Evolutionary conservation across 2,329 filamentous ascomycete genomes (phyloP).

Genomic region (Fusarium sp.): DNA sequence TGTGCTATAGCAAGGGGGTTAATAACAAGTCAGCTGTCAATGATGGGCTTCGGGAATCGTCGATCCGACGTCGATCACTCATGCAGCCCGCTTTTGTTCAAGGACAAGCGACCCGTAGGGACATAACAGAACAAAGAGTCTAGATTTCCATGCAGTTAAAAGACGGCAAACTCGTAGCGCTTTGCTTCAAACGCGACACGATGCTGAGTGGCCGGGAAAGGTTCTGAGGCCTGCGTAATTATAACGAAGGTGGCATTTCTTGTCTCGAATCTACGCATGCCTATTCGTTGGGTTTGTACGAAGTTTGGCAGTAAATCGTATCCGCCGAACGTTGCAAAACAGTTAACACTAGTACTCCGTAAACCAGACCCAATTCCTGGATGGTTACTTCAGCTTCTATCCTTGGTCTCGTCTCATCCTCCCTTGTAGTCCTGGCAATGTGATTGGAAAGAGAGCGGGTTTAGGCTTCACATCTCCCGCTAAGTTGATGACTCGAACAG

Average conservation of each 20-base stretch:
- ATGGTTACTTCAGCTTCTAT: background rate
- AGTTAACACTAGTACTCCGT: too few relatives aligned
- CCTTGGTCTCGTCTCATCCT: background rate
- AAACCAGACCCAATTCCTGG: background rate
- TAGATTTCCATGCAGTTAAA: background rate
- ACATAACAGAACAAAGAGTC: background rate
- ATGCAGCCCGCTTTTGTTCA: constrained; percentile 18
- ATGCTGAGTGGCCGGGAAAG: background rate
- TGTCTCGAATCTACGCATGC: background rate
- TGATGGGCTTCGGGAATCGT: constrained; percentile 32
- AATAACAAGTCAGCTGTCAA: constrained; percentile 1
- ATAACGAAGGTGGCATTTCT: background rate
- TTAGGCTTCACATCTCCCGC: background rate
- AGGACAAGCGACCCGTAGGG: background rate
- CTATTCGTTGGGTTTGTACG: background rate
- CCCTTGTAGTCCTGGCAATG: background rate
- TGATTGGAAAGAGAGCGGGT: background rate
- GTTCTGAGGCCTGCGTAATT: background rate
- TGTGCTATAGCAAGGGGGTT: constrained; percentile 3
- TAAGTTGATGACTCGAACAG: background rate
- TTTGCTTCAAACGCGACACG: background rate
- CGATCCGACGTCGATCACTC: constrained; percentile 33
- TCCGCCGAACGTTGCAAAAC: background rate
- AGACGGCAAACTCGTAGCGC: background rate
- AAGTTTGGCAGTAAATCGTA: background rate